A percentile compares a stretch with the other conserved stretches of the same genome.
Conservation (phyloP, 495 filamentous ascomycete genomes). For the Penicillium cosmopolitanum region DNA sequence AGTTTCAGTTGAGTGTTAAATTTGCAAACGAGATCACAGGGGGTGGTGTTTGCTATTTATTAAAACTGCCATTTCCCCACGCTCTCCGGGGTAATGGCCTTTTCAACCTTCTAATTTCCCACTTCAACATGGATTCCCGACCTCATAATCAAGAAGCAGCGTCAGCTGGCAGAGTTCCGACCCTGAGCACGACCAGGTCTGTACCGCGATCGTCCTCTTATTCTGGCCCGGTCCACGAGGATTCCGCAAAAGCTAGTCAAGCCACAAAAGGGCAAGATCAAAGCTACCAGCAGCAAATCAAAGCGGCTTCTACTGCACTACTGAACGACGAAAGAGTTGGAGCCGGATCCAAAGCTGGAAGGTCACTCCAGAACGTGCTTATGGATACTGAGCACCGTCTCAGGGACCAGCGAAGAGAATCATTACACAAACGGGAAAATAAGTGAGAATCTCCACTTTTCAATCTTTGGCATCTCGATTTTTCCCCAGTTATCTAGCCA, state of each 20-base stretch:
- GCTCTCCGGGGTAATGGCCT: not conserved
- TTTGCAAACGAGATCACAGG: not conserved
- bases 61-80: not conserved
- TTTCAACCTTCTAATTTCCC: not conserved
- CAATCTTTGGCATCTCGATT: no score
- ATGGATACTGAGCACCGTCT: constrained; percentile 16
- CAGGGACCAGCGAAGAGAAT: constrained; percentile 7
- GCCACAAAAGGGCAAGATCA: not conserved
- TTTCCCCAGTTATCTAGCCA: no score
- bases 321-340: constrained; percentile 18
- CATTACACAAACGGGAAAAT: not conserved
- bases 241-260: not conserved
- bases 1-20: not conserved
- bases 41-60: not conserved
- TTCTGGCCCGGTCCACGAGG: not conserved
- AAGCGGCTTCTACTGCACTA: constrained; percentile 11
- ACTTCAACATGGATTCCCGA: not conserved
- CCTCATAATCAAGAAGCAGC: constrained; percentile 11
- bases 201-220: constrained; percentile 12
- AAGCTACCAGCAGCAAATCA: constrained; percentile 10
- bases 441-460: not conserved
- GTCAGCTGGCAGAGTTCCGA: constrained; percentile 14
- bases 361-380: constrained; percentile 14
- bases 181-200: not conserved
- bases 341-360: constrained; percentile 14